phyloP scores from a whole-genome alignment of 345 rosid genomes.

The Camelina laxa region DNA sequence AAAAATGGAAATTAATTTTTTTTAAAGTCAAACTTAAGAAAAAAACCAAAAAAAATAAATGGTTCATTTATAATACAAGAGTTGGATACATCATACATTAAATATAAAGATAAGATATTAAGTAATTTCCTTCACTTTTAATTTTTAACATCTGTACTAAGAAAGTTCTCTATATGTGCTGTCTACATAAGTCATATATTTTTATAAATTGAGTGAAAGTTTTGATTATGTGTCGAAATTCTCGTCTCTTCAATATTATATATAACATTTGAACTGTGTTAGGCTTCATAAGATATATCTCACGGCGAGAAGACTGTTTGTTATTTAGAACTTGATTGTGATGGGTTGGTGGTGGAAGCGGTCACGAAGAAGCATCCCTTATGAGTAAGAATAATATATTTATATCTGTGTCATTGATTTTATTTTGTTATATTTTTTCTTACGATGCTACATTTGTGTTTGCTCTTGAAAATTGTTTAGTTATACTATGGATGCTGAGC shows the following conservation, averaged over 20 bases:
- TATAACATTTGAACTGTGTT: neutral
- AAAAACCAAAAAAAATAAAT: neutral
- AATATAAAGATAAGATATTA: neutral
- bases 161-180: neutral
- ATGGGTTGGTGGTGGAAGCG: neutral
- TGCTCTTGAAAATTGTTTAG: neutral
- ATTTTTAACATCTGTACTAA: neutral
- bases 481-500: neutral
- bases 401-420: neutral
- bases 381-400: neutral
- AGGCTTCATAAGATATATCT: neutral
- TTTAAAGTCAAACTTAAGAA: neutral
- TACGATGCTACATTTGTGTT: neutral
- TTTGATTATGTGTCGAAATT: neutral
- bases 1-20: neutral
- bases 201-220: neutral
- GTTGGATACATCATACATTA: constrained; percentile 1
- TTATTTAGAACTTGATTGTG: neutral
- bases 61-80: neutral
- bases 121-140: neutral
- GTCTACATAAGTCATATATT: neutral
- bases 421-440: neutral
- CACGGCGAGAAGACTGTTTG: neutral
- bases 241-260: neutral
- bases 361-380: neutral